A percentile compares a stretch with the other conserved stretches of the same genome.
These are phyloP conservation scores for Penicillium mononematosum DNA, from an alignment of 495 filamentous ascomycete genomes.

Conservation along the genomic window DNA sequence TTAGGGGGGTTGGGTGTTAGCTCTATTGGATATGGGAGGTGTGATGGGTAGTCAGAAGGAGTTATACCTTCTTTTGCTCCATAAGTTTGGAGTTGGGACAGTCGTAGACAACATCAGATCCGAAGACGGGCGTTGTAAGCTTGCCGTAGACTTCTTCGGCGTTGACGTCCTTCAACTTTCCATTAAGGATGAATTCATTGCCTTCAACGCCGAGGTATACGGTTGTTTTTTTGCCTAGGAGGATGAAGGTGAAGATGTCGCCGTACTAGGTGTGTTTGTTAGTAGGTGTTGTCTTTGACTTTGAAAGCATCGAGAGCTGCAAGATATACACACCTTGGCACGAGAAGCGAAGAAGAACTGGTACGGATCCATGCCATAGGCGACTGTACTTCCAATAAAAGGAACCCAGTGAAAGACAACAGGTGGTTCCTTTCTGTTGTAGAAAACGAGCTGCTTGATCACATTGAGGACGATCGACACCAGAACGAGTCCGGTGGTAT, in stretches of 20 bases:
- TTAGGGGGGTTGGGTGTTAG: background rate
- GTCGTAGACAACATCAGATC: constrained; percentile 83
- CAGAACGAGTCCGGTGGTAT: constrained; percentile 30
- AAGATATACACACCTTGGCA: constrained; percentile 57
- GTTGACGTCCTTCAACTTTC: constrained; percentile 75
- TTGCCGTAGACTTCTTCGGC: constrained; percentile 81
- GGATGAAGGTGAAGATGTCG: constrained; percentile 76
- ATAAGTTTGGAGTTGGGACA: constrained; percentile 83
- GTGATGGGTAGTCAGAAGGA: background rate
- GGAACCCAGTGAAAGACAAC: constrained; percentile 85
- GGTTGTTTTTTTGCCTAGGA: constrained; percentile 73
- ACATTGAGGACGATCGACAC: constrained; percentile 64
- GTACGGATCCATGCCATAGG: constrained; percentile 82
- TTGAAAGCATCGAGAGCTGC: background rate
- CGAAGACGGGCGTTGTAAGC: constrained; percentile 83
- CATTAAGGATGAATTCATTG: constrained; percentile 86
- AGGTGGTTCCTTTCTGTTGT: constrained; percentile 71
- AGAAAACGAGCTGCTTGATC: constrained; percentile 64
- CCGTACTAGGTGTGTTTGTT: constrained; percentile 56
- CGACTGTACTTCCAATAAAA: constrained; percentile 72
- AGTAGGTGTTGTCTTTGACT: background rate
- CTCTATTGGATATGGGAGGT: background rate
- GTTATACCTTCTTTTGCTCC: constrained; percentile 69
- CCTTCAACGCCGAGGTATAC: constrained; percentile 75
- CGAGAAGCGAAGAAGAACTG: constrained; percentile 70